Evolutionary conservation across 495 filamentous ascomycete genomes (phyloP), one percentile per base, ranked within the genome.

Genomic region (Neurospora cerealis): DNA sequence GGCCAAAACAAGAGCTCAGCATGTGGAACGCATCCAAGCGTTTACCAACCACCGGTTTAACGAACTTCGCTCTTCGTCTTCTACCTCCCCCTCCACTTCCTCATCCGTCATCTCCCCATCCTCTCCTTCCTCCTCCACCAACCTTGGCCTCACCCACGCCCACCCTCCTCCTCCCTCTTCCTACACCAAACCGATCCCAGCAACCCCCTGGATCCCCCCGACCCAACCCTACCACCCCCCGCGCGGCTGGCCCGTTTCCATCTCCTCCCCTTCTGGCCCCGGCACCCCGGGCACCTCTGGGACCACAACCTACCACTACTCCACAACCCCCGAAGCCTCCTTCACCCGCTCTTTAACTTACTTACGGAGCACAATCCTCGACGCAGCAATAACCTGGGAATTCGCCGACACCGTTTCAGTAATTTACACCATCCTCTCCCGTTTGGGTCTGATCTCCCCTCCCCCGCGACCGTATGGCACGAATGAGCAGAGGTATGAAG

Each of bases 401-500:
- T 89, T 97, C 73, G 89, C 93, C 13, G 89, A 91, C 73, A 89
- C 90, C 9, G 84, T 96, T 4, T 84, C 83, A 11, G 84, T 81
- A 70, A 83, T 97, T 15, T 96, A 92, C 80, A 87, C 88, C 15
- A 87, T 90, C 0, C 85, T 97, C 10, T 75, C 78, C 19, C 90
- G 92, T 11, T 84, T 93, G 10, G 73, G 79, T 0, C 81, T 93
- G 36, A 80, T 98, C 32, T 83, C 83, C 0, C 75, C 85, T 3
- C 88, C 90, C 6, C 81, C 86, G 0, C 84, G 90, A 2, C 92
- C 93, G 0, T 97, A 96, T 80, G 88, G 90, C 69, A 88, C 84
- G 37, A 88, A 93, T 73, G 80, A 80, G 40, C 82, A 95, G 36
- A 89, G 95, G 7, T 97, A 97, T 81, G 90, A 96, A 75, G 82